phyloP scores from a whole-genome alignment of 345 rosid genomes.

The Eucalyptus pauciflora region DNA sequence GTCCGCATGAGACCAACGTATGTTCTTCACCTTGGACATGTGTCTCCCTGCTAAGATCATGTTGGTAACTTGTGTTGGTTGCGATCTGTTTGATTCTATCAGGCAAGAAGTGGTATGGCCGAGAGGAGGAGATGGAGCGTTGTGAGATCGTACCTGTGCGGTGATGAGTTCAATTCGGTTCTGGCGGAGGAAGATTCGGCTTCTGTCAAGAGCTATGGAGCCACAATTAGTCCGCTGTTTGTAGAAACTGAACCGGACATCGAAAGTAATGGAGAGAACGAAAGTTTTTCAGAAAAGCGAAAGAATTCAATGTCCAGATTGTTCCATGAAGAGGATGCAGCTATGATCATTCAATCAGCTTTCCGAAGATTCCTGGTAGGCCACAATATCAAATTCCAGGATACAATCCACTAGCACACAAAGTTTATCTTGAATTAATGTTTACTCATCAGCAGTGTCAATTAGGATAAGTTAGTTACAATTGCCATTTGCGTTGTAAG shows the following conservation, averaged over 20 bases:
- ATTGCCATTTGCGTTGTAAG: background rate
- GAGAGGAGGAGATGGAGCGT: conserved; percentile 62
- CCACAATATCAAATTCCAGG: background rate
- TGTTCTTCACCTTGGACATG: background rate
- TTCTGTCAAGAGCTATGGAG: conserved; percentile 52
- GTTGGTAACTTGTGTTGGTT: background rate
- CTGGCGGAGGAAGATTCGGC: conserved; percentile 70
- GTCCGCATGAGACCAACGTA: background rate
- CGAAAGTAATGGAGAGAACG: conserved; percentile 11
- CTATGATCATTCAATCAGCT: conserved; percentile 61
- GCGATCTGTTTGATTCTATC: background rate
- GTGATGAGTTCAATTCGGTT: conserved; percentile 68
- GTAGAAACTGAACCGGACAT: conserved; percentile 8
- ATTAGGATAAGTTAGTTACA: background rate
- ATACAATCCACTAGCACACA: background rate
- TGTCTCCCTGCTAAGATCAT: background rate
- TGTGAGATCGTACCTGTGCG: conserved; percentile 67
- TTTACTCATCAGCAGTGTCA: background rate
- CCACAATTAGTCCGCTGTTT: conserved; percentile 27
- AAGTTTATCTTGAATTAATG: background rate
- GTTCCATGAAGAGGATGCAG: conserved; percentile 67
- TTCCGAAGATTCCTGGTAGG: conserved; percentile 55
- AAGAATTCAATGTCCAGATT: conserved; percentile 30
- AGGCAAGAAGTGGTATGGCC: conserved; percentile 32
- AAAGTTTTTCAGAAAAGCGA: conserved; percentile 7